A percentile compares a stretch with the other conserved stretches of the same genome.
phyloP scores from a whole-genome alignment of 371 early-diverging fungal genomes.

The Apophysomyces variabilis region DNA sequence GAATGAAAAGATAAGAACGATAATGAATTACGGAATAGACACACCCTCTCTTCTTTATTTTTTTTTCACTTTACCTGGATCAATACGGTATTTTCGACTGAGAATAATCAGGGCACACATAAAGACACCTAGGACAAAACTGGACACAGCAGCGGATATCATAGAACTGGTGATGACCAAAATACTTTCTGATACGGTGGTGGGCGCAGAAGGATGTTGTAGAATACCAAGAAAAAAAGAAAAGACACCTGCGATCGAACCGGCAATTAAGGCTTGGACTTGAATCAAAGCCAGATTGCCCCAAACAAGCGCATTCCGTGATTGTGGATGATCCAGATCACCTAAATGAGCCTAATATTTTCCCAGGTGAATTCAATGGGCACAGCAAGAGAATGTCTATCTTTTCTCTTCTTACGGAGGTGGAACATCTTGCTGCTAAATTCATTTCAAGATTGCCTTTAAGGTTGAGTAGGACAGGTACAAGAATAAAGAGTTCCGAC shows the following conservation, averaged over 20 bases:
- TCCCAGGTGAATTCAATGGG: background rate
- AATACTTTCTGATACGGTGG: constrained; percentile 58
- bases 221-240: constrained; percentile 65
- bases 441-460: constrained; percentile 93
- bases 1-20: too few species aligned
- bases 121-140: constrained; percentile 74
- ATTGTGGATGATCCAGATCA: constrained; percentile 56
- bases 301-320: constrained; percentile 55
- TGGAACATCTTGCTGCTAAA: constrained; percentile 80
- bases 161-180: constrained; percentile 74
- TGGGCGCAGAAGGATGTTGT: constrained; percentile 53
- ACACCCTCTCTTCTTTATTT: background rate
- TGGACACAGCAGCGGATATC: constrained; percentile 75
- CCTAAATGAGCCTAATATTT: constrained; percentile 67
- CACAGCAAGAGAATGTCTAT: background rate
- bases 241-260: constrained; percentile 72
- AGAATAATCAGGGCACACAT: constrained; percentile 75
- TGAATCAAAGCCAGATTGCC: constrained; percentile 79
- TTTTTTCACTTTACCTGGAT: constrained; percentile 68
- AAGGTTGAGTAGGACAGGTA: constrained; percentile 82
- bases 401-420: constrained; percentile 52
- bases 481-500: constrained; percentile 80
- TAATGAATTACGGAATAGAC: background rate
- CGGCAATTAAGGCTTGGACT: constrained; percentile 73
- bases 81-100: constrained; percentile 67